phyloP scores from a whole-genome alignment of 371 early-diverging fungal species.

The Catenaria anguillulae region DNA sequence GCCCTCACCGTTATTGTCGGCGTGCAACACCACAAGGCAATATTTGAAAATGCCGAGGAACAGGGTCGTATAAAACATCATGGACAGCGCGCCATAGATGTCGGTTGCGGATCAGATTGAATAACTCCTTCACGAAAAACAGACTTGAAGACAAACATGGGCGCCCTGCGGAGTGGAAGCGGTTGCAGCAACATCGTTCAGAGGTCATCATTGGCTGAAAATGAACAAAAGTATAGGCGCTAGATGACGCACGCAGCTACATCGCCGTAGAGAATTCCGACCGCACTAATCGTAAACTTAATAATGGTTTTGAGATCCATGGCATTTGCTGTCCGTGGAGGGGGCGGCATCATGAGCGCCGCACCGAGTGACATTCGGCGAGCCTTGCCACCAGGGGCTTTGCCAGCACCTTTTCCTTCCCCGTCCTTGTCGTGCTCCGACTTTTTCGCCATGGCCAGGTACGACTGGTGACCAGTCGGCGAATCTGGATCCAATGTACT shows the following conservation, averaged over 20 bases:
- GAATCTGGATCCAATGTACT: too few species aligned
- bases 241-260: neutral
- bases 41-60: slow-evolving; percentile 6
- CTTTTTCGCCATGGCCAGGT: slow-evolving; percentile 4
- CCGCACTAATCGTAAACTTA: neutral
- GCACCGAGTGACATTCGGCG: neutral
- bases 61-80: slow-evolving; percentile 1
- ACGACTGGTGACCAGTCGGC: too few species aligned
- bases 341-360: slow-evolving; percentile 1
- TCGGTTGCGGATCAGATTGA: neutral
- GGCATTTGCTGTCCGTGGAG: neutral
- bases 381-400: too few species aligned
- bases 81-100: neutral
- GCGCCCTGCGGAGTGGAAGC: too few species aligned
- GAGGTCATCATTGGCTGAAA: too few species aligned
- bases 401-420: too few species aligned
- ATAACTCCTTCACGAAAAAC: neutral
- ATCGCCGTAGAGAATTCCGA: neutral
- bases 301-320: neutral
- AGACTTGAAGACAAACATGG: slow-evolving; percentile 5
- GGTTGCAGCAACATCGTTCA: too few species aligned
- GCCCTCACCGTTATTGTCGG: slow-evolving; percentile 9
- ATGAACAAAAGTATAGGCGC: too few species aligned
- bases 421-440: neutral
- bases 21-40: neutral